phyloP scores from a whole-genome alignment of 768 basidiomycete species.

The Trametes maxima region DNA sequence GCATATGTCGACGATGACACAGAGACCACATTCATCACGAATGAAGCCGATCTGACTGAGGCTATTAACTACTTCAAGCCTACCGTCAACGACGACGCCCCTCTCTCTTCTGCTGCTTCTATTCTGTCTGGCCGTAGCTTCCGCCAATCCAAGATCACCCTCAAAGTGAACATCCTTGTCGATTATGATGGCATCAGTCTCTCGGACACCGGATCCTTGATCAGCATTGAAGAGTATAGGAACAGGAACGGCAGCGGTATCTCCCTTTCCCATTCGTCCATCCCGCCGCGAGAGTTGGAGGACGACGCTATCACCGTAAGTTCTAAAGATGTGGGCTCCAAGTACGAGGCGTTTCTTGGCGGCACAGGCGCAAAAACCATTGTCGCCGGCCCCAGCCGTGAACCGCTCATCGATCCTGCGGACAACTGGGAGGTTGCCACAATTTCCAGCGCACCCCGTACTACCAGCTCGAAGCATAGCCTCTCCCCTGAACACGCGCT shows the following conservation, averaged over 20 bases:
- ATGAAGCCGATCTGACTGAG: conserved; percentile 78
- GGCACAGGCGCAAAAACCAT: conserved; percentile 30
- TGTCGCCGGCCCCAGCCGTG: conserved; percentile 28
- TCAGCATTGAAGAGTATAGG: conserved; percentile 74
- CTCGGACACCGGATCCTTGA: conserved; percentile 84
- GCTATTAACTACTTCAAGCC: conserved; percentile 83
- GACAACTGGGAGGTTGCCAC: conserved; percentile 29
- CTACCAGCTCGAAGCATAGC: conserved; percentile 12
- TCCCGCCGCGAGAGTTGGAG: conserved; percentile 48
- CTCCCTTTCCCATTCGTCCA: conserved; percentile 51
- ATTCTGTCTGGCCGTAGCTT: conserved; percentile 68
- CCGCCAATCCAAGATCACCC: conserved; percentile 68
- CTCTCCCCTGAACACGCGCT: conserved; percentile 5
- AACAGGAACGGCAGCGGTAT: conserved; percentile 57
- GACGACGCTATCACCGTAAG: conserved; percentile 79
- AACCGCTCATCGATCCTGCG: conserved; percentile 21
- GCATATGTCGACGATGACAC: conserved; percentile 90
- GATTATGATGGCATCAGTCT: conserved; percentile 92
- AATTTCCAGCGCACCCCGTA: conserved; percentile 23
- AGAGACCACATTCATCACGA: conserved; percentile 67
- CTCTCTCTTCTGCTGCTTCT: conserved; percentile 71
- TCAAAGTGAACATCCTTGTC: conserved; percentile 75
- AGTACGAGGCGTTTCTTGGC: conserved; percentile 26
- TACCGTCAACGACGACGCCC: conserved; percentile 71
- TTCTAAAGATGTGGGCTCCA: conserved; percentile 57